Base-by-base conservation (phyloP, 2,329 filamentous ascomycete species). In the Phialophora verrucosa region DNA sequence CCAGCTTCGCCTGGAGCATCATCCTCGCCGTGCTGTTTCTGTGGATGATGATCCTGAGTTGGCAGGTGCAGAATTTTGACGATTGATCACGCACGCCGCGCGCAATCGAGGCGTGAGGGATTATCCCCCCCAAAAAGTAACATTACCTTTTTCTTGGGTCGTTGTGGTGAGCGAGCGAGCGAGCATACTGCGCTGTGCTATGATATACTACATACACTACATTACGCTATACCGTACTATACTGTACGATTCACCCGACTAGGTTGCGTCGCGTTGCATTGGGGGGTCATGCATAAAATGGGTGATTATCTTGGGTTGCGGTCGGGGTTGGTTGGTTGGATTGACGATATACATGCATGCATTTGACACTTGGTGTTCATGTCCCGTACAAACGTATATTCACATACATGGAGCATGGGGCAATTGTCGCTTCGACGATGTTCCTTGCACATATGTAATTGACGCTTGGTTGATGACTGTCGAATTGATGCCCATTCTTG, bases 21-120 rank as follows among this genome's bases (percentile, higher is more conserved):
- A 80, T 89, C 17, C 86, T 86, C 47, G 81, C 82, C 0, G 82
- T 88, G n/a, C 88, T 89, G 72, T 83, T 88, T 73, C 74, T 89
- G 25, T 90, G 87, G 85, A 88, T 89, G 85, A 85, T 89, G 75
- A 77, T 90, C 56, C 84, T 89, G 81, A 84, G 83, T 5, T 83
- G 79, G 75, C 83, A 86, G 73, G 85, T 88, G 53, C 81, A 81
- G 66, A 77, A 78, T 65, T 81, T 81, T 66, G 74, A 78, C 38
- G 25, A 35, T 31, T 31, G 29, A 55, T 23, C 1, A 31, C 8
- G 31, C 31, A 31, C 31, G 10, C 23, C 23, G 50, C n/a, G 17
- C n/a, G 29, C 11, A 12, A 14, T 31, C 27, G 14, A 55, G 38
- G 38, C 38, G 38, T n/a, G 38, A 12, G 38, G 38, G 17, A 44